Base-by-base conservation (phyloP, 2,329 filamentous ascomycete species). In the Coleophoma crateriformis region DNA sequence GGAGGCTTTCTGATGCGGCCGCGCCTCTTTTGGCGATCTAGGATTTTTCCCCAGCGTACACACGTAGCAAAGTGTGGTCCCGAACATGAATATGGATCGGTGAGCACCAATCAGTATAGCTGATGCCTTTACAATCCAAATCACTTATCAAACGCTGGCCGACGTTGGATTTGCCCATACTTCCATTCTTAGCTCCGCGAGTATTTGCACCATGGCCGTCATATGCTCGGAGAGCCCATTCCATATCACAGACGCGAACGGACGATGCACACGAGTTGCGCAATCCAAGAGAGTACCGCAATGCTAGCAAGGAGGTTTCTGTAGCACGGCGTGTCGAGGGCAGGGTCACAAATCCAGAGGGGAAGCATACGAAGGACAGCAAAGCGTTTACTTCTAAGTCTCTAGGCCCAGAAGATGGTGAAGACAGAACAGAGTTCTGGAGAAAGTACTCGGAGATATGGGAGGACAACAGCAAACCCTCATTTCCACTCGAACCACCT, bases 101-200 rank as follows among this genome's bases (percentile, higher is more conserved):
- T 50, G 41, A 48, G 38, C 32, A 33, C 27, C 38, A 42, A 34
- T 44, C 45, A 47, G 52, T 47, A 54, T 49, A 59, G 59, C 59
- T 54, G 57, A 66, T 66, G 63, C 61, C 60, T 64, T 53, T 57
- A 57, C 60, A 56, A 51, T 48, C 56, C 19, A 45, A 54, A 34
- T 33, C 54, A 33, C 47, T 55, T 44, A 53, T 48, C 52, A 60
- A 55, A 60, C 54, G 57, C 54, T 61, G 58, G 59, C 56, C 58
- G 52, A 49, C 56, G 38, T 49, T 56, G 46, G 58, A 66, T 50
- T 45, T 62, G 20, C 61, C 61, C 19, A 60, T 65, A 14, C 56
- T 65, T 22, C 63, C 59, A 13, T 66, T 64, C 48, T 57, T 65
- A 20, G 61, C 62, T 22, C 64, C 64, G 38, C 51, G 64, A 58